These are phyloP conservation scores for Apiospora saccharicola DNA, from an alignment of 2,329 filamentous ascomycete genomes.

Conservation along the genomic window DNA sequence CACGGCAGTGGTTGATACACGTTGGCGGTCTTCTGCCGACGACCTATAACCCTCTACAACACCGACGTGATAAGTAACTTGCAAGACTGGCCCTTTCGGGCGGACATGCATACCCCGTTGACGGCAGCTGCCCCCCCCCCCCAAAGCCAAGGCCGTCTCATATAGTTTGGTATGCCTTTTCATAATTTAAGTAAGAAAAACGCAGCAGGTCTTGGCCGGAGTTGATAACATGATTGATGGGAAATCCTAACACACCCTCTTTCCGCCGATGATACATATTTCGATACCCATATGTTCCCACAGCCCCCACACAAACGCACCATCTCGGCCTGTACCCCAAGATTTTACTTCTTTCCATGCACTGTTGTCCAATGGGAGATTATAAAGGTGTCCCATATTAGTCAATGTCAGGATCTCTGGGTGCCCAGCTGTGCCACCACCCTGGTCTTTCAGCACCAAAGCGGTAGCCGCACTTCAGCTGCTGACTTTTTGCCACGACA, in stretches of 20 bases:
- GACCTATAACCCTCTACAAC: background rate
- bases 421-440: conserved; percentile 8
- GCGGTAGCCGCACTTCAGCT: background rate
- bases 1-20: background rate
- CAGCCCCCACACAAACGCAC: background rate
- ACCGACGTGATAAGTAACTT: background rate
- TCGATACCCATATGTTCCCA: background rate
- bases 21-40: background rate
- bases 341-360: background rate
- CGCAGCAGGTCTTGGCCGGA: background rate
- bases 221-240: conserved; percentile 21
- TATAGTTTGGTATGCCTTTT: background rate
- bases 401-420: conserved; percentile 1
- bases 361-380: conserved; percentile 10
- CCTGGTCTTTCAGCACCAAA: background rate
- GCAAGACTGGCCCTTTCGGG: background rate
- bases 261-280: background rate
- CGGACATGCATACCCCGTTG: background rate
- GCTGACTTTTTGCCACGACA: conserved; percentile 1
- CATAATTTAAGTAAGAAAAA: background rate
- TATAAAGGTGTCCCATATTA: conserved; percentile 12
- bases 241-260: background rate
- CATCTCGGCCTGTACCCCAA: background rate
- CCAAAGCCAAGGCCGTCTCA: background rate
- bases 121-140: background rate